Evolutionary conservation across 2,329 filamentous ascomycete genomes (phyloP), one percentile per base, ranked within the genome.

Genomic region (Epichloe elymi): DNA sequence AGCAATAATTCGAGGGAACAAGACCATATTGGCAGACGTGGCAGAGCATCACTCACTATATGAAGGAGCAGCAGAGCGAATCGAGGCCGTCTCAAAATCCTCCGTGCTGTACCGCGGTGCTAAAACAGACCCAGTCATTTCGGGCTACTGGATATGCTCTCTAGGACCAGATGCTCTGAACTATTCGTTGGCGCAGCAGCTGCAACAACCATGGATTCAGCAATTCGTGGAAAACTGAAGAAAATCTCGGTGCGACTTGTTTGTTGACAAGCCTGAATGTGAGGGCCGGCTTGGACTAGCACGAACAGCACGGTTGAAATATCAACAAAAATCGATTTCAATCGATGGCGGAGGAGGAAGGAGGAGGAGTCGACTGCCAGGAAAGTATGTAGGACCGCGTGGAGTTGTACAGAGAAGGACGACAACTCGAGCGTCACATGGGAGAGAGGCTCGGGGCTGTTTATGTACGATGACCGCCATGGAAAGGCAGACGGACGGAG

Each of bases 21-120:
- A 41, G 30, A 35, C 44, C 48, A 46, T 1, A 3, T n/a, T n/a
- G 36, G 14, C 12, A 38, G 36, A 38, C 17, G 33, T 26, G 45
- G 14, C 26, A 4, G 12, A 5, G 17, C 10, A 41, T 20, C 38
- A 69, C 76, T 72, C 58, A 81, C 78, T 71, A 63, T 85, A 85
- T 10, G 82, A 85, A 40, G 82, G 82, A n/a, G 82, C 81, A 7
- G 75, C 75, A 17, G 82, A 85, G 57, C 72, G 79, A 54, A 86
- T 76, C 10, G 83, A 86, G 6, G 78, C 74, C 20, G 82, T 83
- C 59, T 86, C 82, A 53, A 83, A 79, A 62, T 85, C 82, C 53
- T 79, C 75, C 5, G 67, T 59, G 56, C 62, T 65, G 52, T 68
- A 69, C 44, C 66, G 65, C 51, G 65, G 59, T 20, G 62, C 59